Evolutionary conservation across 116 monocot species (phyloP).

Genomic region (Zostera marina): DNA sequence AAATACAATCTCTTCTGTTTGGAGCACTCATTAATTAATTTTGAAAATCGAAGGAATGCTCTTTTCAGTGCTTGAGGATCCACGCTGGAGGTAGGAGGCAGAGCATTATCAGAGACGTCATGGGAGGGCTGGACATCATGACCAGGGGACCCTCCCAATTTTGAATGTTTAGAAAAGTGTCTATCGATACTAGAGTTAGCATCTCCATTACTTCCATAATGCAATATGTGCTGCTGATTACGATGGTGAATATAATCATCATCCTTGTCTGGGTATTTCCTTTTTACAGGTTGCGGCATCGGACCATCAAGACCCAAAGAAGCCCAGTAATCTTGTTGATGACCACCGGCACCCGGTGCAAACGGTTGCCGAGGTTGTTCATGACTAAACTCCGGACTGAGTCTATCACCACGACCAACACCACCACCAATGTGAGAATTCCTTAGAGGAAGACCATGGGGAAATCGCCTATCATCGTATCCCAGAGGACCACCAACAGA

Average conservation of each 20-base stretch:
- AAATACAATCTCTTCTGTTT: conserved; percentile 35
- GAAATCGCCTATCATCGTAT: not conserved
- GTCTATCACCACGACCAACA: not conserved
- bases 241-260: conserved; percentile 49
- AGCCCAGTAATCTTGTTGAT: conserved; percentile 29
- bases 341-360: conserved; percentile 11
- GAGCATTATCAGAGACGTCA: conserved; percentile 3
- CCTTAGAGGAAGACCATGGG: not conserved
- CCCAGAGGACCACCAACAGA: conserved; percentile 3
- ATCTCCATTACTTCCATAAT: conserved; percentile 22
- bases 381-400: conserved; percentile 15
- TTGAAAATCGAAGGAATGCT: conserved; percentile 58
- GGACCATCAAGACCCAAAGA: conserved; percentile 15
- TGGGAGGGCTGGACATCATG: conserved; percentile 14
- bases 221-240: conserved; percentile 13
- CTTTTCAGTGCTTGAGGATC: conserved; percentile 44
- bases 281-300: conserved; percentile 24
- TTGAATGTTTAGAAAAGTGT: conserved; percentile 31
- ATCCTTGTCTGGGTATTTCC: conserved; percentile 40
- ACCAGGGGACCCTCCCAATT: conserved; percentile 15
- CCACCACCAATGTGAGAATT: not conserved
- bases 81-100: conserved; percentile 19
- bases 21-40: conserved; percentile 47
- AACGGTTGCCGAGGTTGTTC: conserved; percentile 7
- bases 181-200: conserved; percentile 11